Conservation (phyloP, 257 asterid species). For the Solanum sparsipilum region DNA sequence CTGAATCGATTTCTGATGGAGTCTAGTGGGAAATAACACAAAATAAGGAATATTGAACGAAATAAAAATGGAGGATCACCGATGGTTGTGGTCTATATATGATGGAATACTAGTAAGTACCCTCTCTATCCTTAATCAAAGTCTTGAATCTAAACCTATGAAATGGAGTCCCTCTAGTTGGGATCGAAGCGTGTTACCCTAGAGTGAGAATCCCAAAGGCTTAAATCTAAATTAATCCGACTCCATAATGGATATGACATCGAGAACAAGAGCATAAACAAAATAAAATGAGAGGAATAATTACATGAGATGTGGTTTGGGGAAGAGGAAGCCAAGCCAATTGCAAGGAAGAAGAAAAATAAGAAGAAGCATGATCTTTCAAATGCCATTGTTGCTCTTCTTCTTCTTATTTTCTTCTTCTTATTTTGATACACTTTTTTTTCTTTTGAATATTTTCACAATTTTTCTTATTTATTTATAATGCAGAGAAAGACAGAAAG, state of each 20-base stretch:
- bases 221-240: too few relatives aligned
- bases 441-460: neutral
- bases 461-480: neutral
- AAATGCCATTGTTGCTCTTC: neutral
- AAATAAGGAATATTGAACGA: too few relatives aligned
- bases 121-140: neutral
- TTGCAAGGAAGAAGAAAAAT: neutral
- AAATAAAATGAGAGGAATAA: neutral
- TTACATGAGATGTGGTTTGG: neutral
- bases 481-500: neutral
- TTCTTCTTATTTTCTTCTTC: neutral
- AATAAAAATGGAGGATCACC: neutral
- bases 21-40: neutral
- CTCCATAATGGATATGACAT: neutral
- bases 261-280: neutral
- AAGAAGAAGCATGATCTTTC: slow-evolving; percentile 1
- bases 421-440: neutral
- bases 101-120: neutral
- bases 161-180: neutral
- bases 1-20: neutral
- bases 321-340: neutral
- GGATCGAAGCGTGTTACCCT: neutral
- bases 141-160: neutral
- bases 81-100: too few relatives aligned
- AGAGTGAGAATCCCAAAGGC: neutral